Base-by-base conservation (phyloP, 1,284 basidiomycete species). In the Ustilago shanxiensis region DNA sequence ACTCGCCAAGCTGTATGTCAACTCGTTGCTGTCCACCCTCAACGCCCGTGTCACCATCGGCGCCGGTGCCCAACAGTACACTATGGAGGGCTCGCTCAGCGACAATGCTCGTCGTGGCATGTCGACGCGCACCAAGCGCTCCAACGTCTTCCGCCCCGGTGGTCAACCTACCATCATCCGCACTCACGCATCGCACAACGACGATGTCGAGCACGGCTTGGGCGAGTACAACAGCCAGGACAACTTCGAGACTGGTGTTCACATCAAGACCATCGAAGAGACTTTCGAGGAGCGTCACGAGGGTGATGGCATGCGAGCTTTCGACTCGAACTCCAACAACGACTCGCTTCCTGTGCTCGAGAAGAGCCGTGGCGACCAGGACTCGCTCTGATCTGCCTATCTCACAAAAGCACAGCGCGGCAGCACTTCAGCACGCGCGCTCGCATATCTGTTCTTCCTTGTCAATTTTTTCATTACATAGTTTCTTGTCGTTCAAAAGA, bases 1-100 rank as follows among this genome's bases (percentile, higher is more conserved):
- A 13, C 65, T 82, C 22, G 77, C 82, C 59, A 83, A 83, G 79
- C 79, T 83, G 22, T 83, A 83, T 56, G 73, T 79, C 82, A 83
- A 83, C 76, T 80, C 82, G 57, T 64, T 83, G 52, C 77, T 83
- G 16, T 79, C 79, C n/a, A 83, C 81, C 24, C 77, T 83, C 72
- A 83, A 83, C 54, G 81, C 82, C 2, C 77, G 82, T 35, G 78
- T 75, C 37, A 70, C 61, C 20, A 74, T 76, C 22, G 67, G 65
- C 45, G 8, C 55, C 3, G 41, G 39, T 26, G 41, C 57, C 10
- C 63, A 62, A 55, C 67, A 76, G 52, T 79, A 77, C 64, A 77
- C 77, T 26, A 70, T 79, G 69, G 77, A 79, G 28, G 73, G 73
- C 39, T 70, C 71, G 24, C 24, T 35, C 39, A 77, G 75, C 65